Evolutionary conservation across 2,329 filamentous ascomycete species (phyloP).

Genomic region (Chaetothyriales sp.): DNA sequence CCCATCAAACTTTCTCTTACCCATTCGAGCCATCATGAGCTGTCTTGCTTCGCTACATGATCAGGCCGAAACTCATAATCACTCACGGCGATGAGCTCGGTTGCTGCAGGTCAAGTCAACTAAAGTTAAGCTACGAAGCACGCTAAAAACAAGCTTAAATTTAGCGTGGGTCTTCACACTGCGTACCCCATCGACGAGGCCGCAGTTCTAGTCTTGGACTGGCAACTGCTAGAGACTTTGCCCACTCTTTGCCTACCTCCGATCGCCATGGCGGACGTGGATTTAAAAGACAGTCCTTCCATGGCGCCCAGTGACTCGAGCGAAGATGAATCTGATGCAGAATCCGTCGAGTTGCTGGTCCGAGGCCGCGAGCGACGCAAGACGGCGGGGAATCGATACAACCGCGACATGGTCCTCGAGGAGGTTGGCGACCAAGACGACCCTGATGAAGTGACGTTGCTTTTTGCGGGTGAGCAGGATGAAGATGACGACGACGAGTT

Average conservation of each 20-base stretch:
- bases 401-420: constrained; percentile 61
- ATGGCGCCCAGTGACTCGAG: constrained; percentile 15
- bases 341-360: constrained; percentile 52
- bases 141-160: neutral
- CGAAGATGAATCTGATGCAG: constrained; percentile 22
- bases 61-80: neutral
- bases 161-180: neutral
- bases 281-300: constrained; percentile 4
- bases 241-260: neutral
- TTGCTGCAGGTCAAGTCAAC: neutral
- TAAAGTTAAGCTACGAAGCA: neutral
- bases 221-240: neutral
- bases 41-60: neutral
- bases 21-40: neutral
- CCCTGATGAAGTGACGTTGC: constrained; percentile 46
- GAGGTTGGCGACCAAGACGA: constrained; percentile 48
- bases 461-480: constrained; percentile 60
- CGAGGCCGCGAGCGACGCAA: constrained; percentile 61
- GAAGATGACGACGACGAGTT: constrained; percentile 38
- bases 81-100: too few relatives aligned
- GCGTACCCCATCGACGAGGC: too few relatives aligned
- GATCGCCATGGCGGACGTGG: constrained; percentile 1
- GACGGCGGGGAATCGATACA: constrained; percentile 75
- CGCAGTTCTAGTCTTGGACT: neutral
- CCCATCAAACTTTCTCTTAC: constrained; percentile 9